Percentiles rank a stretch among this genome's conserved stretches.
These are phyloP conservation scores for Metarhizium sp. DNA, from an alignment of 2,329 filamentous ascomycete genomes.

Conservation along the genomic window DNA sequence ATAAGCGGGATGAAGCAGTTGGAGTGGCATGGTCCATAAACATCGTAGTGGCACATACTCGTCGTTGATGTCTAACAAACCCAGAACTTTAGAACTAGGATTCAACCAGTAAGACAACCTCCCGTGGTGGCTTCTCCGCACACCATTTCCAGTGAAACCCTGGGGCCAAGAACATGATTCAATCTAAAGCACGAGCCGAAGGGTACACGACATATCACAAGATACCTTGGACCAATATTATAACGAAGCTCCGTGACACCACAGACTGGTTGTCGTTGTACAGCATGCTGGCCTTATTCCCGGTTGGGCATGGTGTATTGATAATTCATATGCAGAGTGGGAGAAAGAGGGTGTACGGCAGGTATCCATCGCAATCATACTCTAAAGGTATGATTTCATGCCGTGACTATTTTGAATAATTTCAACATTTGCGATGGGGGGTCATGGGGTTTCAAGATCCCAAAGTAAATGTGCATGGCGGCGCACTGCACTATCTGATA, in stretches of 20 bases:
- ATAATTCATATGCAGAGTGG: not conserved
- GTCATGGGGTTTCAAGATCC: no score
- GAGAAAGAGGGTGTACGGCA: no score
- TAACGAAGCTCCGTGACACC: not conserved
- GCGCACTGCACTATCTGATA: no score
- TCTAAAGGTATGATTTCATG: no score
- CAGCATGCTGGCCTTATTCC: not conserved
- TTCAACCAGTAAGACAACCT: not conserved
- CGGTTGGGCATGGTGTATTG: not conserved
- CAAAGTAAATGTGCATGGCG: no score
- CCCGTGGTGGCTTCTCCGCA: not conserved
- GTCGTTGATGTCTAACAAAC: not conserved
- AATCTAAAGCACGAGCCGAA: not conserved
- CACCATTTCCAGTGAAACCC: not conserved
- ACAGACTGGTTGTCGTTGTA: not conserved
- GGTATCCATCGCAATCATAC: no score
- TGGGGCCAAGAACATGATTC: not conserved
- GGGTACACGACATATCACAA: not conserved
- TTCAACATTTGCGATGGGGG: no score
- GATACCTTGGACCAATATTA: not conserved
- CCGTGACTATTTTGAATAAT: no score
- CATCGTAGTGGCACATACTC: not conserved
- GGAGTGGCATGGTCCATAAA: not conserved
- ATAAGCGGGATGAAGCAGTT: not conserved
- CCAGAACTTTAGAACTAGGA: no score